Base-by-base conservation (phyloP, 2,329 filamentous ascomycete species). In the Aspergillus aculeatinus region DNA sequence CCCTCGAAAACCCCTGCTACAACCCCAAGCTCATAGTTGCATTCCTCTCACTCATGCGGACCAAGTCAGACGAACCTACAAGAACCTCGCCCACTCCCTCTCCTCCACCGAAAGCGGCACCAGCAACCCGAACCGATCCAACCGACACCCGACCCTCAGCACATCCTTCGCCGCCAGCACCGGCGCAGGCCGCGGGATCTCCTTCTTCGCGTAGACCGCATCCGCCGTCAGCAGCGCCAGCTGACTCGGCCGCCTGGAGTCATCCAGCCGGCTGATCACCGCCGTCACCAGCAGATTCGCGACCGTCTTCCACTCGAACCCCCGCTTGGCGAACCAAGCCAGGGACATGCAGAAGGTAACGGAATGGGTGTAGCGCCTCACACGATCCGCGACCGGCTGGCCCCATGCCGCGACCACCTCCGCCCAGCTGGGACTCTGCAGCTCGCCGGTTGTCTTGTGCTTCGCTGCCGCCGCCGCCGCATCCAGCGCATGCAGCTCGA, bases 371-470 rank as follows among this genome's bases (percentile, higher is more conserved):
- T 44, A 4, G 14, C 39, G 14, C 39, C 39, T 16, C 39, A 44
- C 14, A 16, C 39, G 39, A 44, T 44, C 39, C 39, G 16, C 16
- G 16, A 44, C 39, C 7, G 39, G 39, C 16, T 44, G 39, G 14
- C 39, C 39, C 39, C 39, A 44, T 6, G 39, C 39, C 16, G 39
- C 39, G 16, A 44, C 39, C 39, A 97, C 94, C 65, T 96, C 92
- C 31, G 84, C 85, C 94, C 93, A 97, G 1, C 92, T 89, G 71
- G 60, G 50, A 55, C 57, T 29, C 27, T 2, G 2, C 27, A 51
- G 33, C 19, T 47, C 11, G 2, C 14, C 33, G 1, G 33, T 35
- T 5, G 12, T 35, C 14, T 16, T 12, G 5, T n/a, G 4, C 16
- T 44, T 44, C 16, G 5, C 5, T 7, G 39, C 16, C 16, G 39